phyloP scores from a whole-genome alignment of 306 rosid genomes.

The apple (Malus domestica) region DNA sequence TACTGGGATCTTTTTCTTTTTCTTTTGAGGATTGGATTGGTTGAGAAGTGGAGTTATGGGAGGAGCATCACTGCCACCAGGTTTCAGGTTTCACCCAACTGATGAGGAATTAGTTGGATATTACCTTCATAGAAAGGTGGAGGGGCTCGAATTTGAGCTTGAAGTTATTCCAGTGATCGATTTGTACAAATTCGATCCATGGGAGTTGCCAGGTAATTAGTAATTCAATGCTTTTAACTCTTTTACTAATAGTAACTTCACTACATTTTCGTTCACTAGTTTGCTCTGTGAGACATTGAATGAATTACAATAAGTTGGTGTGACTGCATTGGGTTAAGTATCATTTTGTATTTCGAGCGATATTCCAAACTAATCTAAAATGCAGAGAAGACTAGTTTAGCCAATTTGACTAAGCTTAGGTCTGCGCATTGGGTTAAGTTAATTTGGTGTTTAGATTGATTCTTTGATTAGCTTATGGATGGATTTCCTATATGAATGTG shows the following conservation, averaged over 20 bases:
- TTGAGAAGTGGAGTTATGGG: conserved; percentile 27
- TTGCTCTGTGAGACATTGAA: not conserved
- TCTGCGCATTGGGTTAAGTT: too few species aligned
- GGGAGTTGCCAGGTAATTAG: conserved; percentile 85
- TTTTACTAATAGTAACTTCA: not conserved
- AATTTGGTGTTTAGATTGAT: too few species aligned
- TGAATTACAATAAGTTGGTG: not conserved
- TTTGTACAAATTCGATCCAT: conserved; percentile 85
- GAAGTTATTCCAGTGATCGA: conserved; percentile 85
- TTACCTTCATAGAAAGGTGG: conserved; percentile 72
- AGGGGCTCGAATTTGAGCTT: conserved; percentile 75
- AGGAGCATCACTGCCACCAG: conserved; percentile 67
- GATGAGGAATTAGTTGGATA: conserved; percentile 82
- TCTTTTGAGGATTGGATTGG: not conserved
- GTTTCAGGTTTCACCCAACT: conserved; percentile 84
- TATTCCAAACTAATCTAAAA: too few species aligned
- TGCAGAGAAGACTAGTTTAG: too few species aligned
- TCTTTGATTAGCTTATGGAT: not conserved
- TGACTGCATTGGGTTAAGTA: not conserved
- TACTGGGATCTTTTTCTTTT: not conserved
- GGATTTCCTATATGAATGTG: conserved; percentile 5
- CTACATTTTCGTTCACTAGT: not conserved
- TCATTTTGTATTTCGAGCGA: not conserved
- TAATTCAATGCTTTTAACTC: not conserved
- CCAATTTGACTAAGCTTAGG: too few species aligned